Conservation (phyloP, 2,329 filamentous ascomycete genomes). For the Curvularia lunata region DNA sequence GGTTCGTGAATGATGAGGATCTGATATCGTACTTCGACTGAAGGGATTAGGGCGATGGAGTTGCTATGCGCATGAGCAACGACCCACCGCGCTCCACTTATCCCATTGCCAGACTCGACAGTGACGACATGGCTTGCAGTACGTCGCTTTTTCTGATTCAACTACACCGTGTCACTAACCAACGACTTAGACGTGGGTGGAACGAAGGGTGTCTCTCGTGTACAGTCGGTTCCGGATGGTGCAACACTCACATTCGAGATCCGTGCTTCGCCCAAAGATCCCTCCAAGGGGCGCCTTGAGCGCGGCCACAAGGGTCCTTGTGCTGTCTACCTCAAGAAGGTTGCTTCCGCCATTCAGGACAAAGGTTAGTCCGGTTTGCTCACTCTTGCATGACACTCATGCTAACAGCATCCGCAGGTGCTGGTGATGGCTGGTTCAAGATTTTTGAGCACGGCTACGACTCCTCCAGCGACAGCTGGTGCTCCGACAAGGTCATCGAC, state of each 20-base stretch:
- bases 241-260: conserved; percentile 71
- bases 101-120: conserved; percentile 64
- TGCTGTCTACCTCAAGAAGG: conserved; percentile 75
- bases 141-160: conserved; percentile 34
- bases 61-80: conserved; percentile 71
- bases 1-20: conserved; percentile 25
- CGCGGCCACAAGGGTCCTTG: conserved; percentile 70
- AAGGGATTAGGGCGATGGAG: conserved; percentile 66
- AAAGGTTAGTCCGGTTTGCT: not conserved
- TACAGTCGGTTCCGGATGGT: conserved; percentile 57
- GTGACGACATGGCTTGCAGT: conserved; percentile 75
- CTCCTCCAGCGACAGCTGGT: conserved; percentile 64
- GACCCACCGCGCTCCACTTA: conserved; percentile 59
- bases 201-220: conserved; percentile 55
- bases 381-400: not conserved
- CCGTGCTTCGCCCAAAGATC: conserved; percentile 65
- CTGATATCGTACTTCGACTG: conserved; percentile 22
- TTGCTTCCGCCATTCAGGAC: conserved; percentile 63
- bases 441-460: conserved; percentile 74
- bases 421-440: conserved; percentile 78
- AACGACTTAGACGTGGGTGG: conserved; percentile 55
- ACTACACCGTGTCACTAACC: conserved; percentile 10
- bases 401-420: conserved; percentile 23
- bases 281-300: conserved; percentile 64
- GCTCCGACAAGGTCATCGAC: conserved; percentile 70